phyloP scores from a whole-genome alignment of 306 rosid genomes.

The Prunus mira region DNA sequence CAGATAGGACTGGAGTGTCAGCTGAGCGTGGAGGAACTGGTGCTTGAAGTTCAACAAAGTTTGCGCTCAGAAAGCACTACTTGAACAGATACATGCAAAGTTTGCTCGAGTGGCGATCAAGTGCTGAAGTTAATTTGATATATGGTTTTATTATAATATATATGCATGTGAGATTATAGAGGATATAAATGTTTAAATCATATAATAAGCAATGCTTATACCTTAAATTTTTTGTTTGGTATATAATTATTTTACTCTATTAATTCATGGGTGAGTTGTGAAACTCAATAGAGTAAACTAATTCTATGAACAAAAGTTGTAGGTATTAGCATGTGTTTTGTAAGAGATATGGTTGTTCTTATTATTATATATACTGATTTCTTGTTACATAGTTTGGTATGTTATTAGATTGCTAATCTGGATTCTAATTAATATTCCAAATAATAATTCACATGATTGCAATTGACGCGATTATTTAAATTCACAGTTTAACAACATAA shows the following conservation, averaged over 20 bases:
- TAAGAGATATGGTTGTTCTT: neutral
- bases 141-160: neutral
- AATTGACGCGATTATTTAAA: too few relatives aligned
- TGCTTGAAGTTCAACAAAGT: conserved; percentile 76
- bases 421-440: too few relatives aligned
- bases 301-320: neutral
- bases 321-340: neutral
- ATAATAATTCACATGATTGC: too few relatives aligned
- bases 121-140: neutral
- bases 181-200: neutral
- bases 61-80: conserved; percentile 46
- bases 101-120: neutral
- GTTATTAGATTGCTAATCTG: too few relatives aligned
- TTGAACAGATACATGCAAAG: neutral
- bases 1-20: conserved; percentile 92
- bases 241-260: neutral
- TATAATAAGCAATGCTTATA: neutral
- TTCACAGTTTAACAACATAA: too few relatives aligned
- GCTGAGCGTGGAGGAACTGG: conserved; percentile 86
- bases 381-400: too few relatives aligned
- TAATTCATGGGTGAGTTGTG: neutral
- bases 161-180: neutral
- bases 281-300: neutral
- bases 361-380: too few relatives aligned
- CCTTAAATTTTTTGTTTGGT: neutral